Evolutionary conservation across 75 land plant genomes (phyloP), one percentile per base, ranked within the genome.

Genomic region (Gnetum montanum): DNA sequence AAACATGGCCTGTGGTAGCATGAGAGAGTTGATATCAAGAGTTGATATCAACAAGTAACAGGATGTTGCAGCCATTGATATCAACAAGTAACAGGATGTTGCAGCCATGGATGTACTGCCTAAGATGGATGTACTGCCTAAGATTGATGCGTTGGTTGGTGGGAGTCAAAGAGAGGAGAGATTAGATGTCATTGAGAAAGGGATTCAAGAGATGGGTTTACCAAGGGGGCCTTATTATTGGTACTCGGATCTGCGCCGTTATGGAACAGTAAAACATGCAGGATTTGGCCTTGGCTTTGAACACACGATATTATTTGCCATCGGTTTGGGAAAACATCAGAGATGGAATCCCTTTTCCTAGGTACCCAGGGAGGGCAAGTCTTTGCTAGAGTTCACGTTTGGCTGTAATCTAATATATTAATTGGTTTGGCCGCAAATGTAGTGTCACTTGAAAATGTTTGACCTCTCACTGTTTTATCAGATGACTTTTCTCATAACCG

Each of bases 21-120:
- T n/a, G n/a, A n/a, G n/a, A n/a, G n/a, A n/a, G n/a, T n/a, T n/a
- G n/a, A n/a, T n/a, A n/a, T n/a, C n/a, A n/a, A n/a, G n/a, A n/a
- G n/a, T n/a, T n/a, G n/a, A n/a, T n/a, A n/a, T n/a, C n/a, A n/a
- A n/a, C n/a, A n/a, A n/a, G n/a, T n/a, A n/a, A n/a, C n/a, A 81
- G 58, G 90, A 96, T 36, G 99, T 95, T 2, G 99, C 99, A 56
- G 99, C 99, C 20, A 95, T n/a, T n/a, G n/a, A n/a, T n/a, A n/a
- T n/a, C n/a, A n/a, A n/a, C n/a, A n/a, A n/a, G n/a, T n/a, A n/a
- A n/a, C n/a, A 81, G 58, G 90, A 96, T 36, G 99, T 95, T 2
- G 99, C 99, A 56, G 99, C 99, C 20, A 95, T 95, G 99, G 99
- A 95, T 76, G 95, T 95, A 8, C 99, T 95, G 30, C 99, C 96